A percentile compares a stretch with the other conserved stretches of the same genome.
Conservation (phyloP, 345 rosid genomes). For the Populus simonii region DNA sequence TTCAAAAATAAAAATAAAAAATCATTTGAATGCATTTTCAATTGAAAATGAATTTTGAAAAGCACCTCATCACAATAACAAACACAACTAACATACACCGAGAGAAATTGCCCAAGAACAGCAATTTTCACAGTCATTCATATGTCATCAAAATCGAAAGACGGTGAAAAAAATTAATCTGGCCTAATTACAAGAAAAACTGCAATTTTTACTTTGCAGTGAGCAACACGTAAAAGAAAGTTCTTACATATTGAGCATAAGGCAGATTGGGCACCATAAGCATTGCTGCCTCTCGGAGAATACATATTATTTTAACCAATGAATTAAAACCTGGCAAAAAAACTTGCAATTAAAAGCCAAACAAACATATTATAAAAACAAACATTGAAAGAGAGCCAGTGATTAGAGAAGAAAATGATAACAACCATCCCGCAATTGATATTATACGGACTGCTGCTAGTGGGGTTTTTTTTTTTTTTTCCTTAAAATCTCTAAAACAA, state of each 20-base stretch:
- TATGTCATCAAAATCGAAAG: background rate
- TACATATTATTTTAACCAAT: conserved; percentile 43
- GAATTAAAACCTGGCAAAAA: background rate
- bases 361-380: background rate
- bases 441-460: background rate
- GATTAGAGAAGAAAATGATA: background rate
- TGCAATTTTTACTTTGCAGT: background rate
- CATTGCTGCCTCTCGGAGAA: conserved; percentile 66
- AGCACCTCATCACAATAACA: background rate
- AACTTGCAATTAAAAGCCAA: conserved; percentile 4
- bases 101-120: background rate
- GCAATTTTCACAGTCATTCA: background rate
- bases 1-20: too few species aligned
- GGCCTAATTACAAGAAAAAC: background rate
- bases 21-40: too few species aligned
- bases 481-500: background rate
- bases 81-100: background rate
- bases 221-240: background rate
- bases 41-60: too few species aligned
- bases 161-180: background rate
- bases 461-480: background rate
- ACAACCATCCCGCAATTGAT: background rate
- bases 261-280: conserved; percentile 73
- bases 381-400: background rate
- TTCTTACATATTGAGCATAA: conserved; percentile 80